Evolutionary conservation across 164 flowering plant genomes (phyloP), one percentile per base, ranked within the genome.

Genomic region (Cinnamomum chago): DNA sequence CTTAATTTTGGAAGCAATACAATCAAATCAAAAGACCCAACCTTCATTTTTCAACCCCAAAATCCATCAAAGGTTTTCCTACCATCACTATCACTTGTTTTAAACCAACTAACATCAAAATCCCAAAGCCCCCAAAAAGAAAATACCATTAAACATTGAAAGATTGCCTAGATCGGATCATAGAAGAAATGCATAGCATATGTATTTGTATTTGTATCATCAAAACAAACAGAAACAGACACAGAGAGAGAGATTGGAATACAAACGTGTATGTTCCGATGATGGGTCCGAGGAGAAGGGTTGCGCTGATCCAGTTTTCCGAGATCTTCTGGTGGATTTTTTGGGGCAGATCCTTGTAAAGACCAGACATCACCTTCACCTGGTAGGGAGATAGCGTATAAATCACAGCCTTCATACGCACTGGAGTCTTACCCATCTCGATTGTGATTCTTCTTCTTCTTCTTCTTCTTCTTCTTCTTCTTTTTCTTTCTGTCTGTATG

Each of bases 361-460:
- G 86, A 5, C 94, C 97, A 0, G 84, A 6, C 97, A 92, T 92
- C 72, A 87, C 75, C 87, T 90, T 86, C 88, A 90, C 92, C 79
- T 90, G 97, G 75, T 85, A 88, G 23, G 97, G 97, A 1, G 94
- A 92, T 14, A 92, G 81, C 0, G 89, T 75, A 84, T 92, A 92
- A 0, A 89, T 77, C 79, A 92, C 90, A 22, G 92, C 90, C 88
- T 84, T 92, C 91, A 90, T 74, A 75, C 79, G 77, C 77, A 88
- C 90, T 72, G 90, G 90, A 9, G 74, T 75, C 76, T 90, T 92
- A 81, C 88, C 93, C 97, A 90, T 92, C 75, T 50, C 2, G 47
- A 40, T 40, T 40, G 11, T 40, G 0, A 0, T 40, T 9, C 47
- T 35, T 35, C 33, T 28, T 58, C 50, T 40, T 40, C 47, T 40